A percentile compares a stretch with the other conserved stretches of the same genome.
Evolutionary conservation across 306 rosid species (phyloP).

Genomic region (Lathyrus aphaca): DNA sequence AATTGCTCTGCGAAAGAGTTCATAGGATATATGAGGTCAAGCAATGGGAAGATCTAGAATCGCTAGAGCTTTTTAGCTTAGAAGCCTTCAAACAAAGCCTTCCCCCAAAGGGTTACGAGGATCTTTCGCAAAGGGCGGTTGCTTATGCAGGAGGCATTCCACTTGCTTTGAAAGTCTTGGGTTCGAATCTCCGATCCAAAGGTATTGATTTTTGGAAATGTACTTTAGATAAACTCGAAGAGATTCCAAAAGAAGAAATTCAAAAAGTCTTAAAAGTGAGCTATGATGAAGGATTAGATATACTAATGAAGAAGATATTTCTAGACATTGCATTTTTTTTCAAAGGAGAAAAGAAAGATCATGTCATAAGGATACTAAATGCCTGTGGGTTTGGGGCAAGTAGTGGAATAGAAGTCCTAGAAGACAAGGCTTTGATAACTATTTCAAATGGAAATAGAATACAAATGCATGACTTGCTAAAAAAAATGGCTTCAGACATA

Average conservation of each 20-base stretch:
- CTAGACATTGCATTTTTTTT: slow-evolving; percentile 40
- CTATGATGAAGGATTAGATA: slow-evolving; percentile 28
- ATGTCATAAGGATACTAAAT: slow-evolving; percentile 25
- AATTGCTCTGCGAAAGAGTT: slow-evolving; percentile 13
- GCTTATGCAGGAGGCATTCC: slow-evolving; percentile 29
- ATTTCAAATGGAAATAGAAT: background rate
- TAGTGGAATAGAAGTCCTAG: slow-evolving; percentile 35
- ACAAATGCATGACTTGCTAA: slow-evolving; percentile 46
- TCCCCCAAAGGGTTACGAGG: slow-evolving; percentile 11
- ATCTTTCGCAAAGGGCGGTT: slow-evolving; percentile 5
- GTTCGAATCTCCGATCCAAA: slow-evolving; percentile 18
- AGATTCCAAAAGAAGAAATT: background rate
- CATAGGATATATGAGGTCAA: background rate
- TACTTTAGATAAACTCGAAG: background rate
- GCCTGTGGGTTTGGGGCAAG: slow-evolving; percentile 26
- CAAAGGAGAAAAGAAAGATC: background rate
- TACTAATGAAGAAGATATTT: slow-evolving; percentile 3
- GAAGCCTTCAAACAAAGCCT: background rate
- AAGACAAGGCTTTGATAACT: slow-evolving; percentile 37
- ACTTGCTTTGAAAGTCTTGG: slow-evolving; percentile 38
- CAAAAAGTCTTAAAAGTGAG: slow-evolving; percentile 4
- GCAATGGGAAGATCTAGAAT: background rate
- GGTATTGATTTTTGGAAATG: slow-evolving; percentile 13
- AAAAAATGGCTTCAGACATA: slow-evolving; percentile 34
- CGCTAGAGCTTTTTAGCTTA: slow-evolving; percentile 27